Evolutionary conservation across 208 protist species (phyloP), one percentile per base, ranked within the genome.

Genomic region (Perkinsela sp.): DNA sequence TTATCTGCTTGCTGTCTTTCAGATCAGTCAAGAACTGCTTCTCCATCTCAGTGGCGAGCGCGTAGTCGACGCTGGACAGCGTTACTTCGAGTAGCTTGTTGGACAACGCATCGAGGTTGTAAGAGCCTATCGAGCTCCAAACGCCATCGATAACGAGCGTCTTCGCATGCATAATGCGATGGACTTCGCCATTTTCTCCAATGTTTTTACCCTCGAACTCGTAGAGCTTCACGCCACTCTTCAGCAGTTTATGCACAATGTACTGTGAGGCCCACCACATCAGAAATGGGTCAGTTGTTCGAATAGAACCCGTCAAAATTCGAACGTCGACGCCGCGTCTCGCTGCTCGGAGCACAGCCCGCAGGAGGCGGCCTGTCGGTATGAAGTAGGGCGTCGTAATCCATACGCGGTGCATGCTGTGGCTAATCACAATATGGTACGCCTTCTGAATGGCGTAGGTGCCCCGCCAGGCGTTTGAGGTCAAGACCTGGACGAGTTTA

Each of bases 341-440:
- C 31, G 82, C 86, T 1, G 89, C 87, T 30, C 80, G 76, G 29
- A 89, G 29, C 66, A 94, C 70, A 22, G 85, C 83, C 1, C 74
- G 73, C 70, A 87, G 78, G 1, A 92, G 72, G 69, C 87, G 88
- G 31, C 80, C 73, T 32, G 83, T 83, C 28, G 89, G 89, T 31
- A 91, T 69, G 67, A 91, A 94, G 73, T 93, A 94, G 30, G 89
- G 89, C 6, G 87, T 94, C 22, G 84, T 90, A 32, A 94, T 84
- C 83, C 86, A 94, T 29, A 91, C 72, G 0, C 86, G 76, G 2
- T 80, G 74, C 69, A 87, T 82, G 30, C 79, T 85, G 72, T 88
- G 80, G 32, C 79, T 77, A 28, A 81, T 83, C 1, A 91, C 83
- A 71, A 85, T 78, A 81, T 83, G 89, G 66, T 91, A 82, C 22